These are phyloP conservation scores for Backusella luteola DNA, from an alignment of 192 early-diverging fungal species.

Conservation along the genomic window DNA sequence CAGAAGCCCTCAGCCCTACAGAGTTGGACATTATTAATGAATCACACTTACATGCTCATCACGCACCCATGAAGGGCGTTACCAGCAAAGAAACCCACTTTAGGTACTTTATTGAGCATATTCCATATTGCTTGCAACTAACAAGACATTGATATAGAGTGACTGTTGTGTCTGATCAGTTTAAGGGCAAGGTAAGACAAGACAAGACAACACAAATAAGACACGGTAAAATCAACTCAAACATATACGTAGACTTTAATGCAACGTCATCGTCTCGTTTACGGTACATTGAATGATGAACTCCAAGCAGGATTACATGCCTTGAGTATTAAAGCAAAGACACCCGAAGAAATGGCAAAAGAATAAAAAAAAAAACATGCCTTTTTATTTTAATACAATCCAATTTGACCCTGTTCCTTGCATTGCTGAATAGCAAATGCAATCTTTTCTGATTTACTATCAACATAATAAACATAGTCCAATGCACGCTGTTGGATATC, in stretches of 20 bases:
- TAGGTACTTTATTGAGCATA: constrained; percentile 34
- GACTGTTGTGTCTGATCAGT: constrained; percentile 6
- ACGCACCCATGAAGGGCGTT: constrained; percentile 82
- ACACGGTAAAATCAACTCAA: not conserved
- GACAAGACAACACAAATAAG: not conserved
- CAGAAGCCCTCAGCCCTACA: constrained; percentile 51
- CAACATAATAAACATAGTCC: constrained; percentile 45
- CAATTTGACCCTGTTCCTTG: not conserved
- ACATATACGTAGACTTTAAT: constrained; percentile 35
- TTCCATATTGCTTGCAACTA: not conserved
- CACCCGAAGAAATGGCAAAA: constrained; percentile 57
- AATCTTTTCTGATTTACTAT: constrained; percentile 23
- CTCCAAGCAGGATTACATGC: constrained; percentile 77
- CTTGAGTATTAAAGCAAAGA: constrained; percentile 74
- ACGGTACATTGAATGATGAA: constrained; percentile 64
- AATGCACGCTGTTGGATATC: constrained; percentile 43
- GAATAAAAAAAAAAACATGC: constrained; percentile 15
- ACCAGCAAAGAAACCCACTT: constrained; percentile 83
- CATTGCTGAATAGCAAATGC: constrained; percentile 8
- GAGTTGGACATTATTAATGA: constrained; percentile 76
- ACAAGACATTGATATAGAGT: not conserved
- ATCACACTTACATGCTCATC: constrained; percentile 74
- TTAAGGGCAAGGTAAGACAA: constrained; percentile 9
- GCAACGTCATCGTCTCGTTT: constrained; percentile 72
- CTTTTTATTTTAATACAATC: constrained; percentile 14